Evolutionary conservation across 129 eudicot genomes (phyloP), one percentile per base, ranked within the genome.

Genomic region (Lonicera japonica): DNA sequence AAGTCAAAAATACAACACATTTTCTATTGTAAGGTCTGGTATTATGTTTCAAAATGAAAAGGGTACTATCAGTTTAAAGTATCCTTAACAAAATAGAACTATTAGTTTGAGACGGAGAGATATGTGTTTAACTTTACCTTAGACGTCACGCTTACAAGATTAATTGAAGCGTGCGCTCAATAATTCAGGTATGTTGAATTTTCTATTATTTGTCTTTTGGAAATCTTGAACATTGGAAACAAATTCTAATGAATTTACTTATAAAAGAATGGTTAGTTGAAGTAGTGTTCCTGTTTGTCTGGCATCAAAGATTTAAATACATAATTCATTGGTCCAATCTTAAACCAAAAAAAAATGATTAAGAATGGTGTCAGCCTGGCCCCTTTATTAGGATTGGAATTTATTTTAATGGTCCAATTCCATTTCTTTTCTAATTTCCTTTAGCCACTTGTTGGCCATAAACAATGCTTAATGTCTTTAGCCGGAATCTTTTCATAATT

Each of bases 231-330:
- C 13, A 14, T n/a, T 14, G 21, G 8, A 50, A 50, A 50, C 13
- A 43, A 8, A 43, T 10, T 1, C 14, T 17, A 18, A 5, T 41
- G 8, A 50, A 50, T 50, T 11, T 58, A 15, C 47, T 25, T 56
- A 56, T 43, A 66, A 66, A 73, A 8, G 12, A 62, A 18, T 68
- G 40, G 54, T 75, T 58, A 22, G 68, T 72, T 64, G 18, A 41
- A 57, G 64, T 40, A 60, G 54, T 52, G 5, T 51, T 54, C 65
- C 65, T 45, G 11, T 51, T 54, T 53, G 58, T 63, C 2, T 1
- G 50, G 16, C 18, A 11, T 16, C 8, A n/a, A 40, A 50, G 25
- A 0, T 61, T 24, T 21, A 21, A 21, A 43, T 59, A 36, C 16
- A 9, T 7, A 13, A 14, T 61, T 20, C 53, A 10, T 43, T 25